phyloP scores from a whole-genome alignment of 2,329 filamentous ascomycete species.

The Pezicula carpinea region DNA sequence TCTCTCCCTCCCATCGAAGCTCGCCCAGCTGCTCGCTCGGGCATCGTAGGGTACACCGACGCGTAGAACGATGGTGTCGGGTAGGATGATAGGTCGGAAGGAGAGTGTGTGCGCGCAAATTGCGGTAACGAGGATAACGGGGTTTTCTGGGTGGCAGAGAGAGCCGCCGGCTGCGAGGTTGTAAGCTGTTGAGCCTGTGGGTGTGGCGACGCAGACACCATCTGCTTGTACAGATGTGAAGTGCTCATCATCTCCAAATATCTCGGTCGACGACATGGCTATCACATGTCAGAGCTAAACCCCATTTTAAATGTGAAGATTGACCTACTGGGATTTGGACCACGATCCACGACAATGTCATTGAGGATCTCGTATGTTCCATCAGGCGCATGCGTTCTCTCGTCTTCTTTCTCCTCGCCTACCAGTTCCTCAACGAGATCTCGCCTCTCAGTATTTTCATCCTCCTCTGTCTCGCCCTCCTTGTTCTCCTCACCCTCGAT shows the following conservation, averaged over 20 bases:
- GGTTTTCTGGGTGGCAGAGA: slow-evolving; percentile 92
- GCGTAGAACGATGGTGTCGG: slow-evolving; percentile 90
- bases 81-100: slow-evolving; percentile 93
- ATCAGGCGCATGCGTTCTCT: slow-evolving; percentile 79
- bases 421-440: slow-evolving; percentile 88
- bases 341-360: slow-evolving; percentile 92
- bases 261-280: slow-evolving; percentile 88
- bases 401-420: slow-evolving; percentile 78
- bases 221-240: slow-evolving; percentile 93
- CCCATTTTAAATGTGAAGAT: neutral
- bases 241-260: slow-evolving; percentile 89
- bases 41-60: slow-evolving; percentile 94
- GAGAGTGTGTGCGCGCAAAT: slow-evolving; percentile 94
- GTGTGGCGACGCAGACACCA: slow-evolving; percentile 88
- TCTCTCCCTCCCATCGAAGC: slow-evolving; percentile 90
- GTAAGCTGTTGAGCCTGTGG: slow-evolving; percentile 92
- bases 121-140: slow-evolving; percentile 88
- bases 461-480: slow-evolving; percentile 36
- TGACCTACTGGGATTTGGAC: slow-evolving; percentile 82
- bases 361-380: slow-evolving; percentile 88
- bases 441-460: slow-evolving; percentile 37
- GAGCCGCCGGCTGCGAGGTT: slow-evolving; percentile 95
- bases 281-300: slow-evolving; percentile 5
- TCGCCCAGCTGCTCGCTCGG: slow-evolving; percentile 88
- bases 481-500: slow-evolving; percentile 15